These are phyloP conservation scores for Hypoxylon sp. DNA, from an alignment of 2,329 filamentous ascomycete genomes.

Conservation along the genomic window DNA sequence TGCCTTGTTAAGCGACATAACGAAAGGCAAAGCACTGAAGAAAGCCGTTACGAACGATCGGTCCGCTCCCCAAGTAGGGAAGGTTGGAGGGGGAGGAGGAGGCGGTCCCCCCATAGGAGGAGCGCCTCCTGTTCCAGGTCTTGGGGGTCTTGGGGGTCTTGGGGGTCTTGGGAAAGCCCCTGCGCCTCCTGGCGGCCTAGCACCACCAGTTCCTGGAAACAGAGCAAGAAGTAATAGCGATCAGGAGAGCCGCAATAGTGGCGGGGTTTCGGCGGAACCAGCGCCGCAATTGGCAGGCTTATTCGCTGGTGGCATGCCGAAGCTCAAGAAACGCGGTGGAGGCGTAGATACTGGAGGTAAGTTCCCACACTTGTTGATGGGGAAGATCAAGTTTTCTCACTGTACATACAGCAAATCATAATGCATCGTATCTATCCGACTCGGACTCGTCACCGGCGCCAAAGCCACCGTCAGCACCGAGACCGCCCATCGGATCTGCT, in stretches of 20 bases:
- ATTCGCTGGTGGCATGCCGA: conserved; percentile 95
- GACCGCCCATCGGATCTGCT: conserved; percentile 69
- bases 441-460: conserved; percentile 73
- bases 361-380: conserved; percentile 41
- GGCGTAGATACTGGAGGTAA: conserved; percentile 79
- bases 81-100: conserved; percentile 65
- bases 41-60: conserved; percentile 93
- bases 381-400: conserved; percentile 42
- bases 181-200: conserved; percentile 65
- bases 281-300: conserved; percentile 88
- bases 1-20: conserved; percentile 88
- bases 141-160: conserved; percentile 68
- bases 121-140: conserved; percentile 83
- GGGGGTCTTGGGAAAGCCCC: conserved; percentile 68
- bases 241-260: conserved; percentile 64
- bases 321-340: conserved; percentile 87
- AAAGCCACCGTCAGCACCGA: conserved; percentile 69
- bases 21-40: conserved; percentile 82
- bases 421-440: conserved; percentile 84
- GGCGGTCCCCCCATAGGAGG: conserved; percentile 75
- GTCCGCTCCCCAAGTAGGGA: conserved; percentile 80
- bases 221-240: conserved; percentile 89
- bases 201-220: conserved; percentile 78
- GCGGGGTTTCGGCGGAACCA: conserved; percentile 62
- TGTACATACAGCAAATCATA: conserved; percentile 66